phyloP scores from a whole-genome alignment of 2,329 filamentous ascomycete genomes.

The Pseudogymnoascus sp. region DNA sequence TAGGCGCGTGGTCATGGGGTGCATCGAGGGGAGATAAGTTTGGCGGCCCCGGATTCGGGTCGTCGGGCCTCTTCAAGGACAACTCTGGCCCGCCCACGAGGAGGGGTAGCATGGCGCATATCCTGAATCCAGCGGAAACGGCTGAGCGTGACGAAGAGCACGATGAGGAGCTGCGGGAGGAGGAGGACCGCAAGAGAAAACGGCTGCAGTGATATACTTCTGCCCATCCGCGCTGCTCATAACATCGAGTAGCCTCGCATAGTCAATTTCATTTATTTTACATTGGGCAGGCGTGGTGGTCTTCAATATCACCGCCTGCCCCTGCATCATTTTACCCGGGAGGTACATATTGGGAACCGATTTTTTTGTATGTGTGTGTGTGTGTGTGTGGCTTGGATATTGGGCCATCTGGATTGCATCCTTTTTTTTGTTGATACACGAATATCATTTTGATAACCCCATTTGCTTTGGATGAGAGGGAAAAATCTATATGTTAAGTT shows the following conservation, averaged over 20 bases:
- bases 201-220: slow-evolving; percentile 37
- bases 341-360: not conserved
- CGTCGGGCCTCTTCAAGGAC: slow-evolving; percentile 21
- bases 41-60: slow-evolving; percentile 26
- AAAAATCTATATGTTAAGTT: not conserved
- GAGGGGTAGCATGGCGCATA: slow-evolving; percentile 63
- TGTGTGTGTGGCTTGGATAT: not conserved
- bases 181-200: slow-evolving; percentile 56
- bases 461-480: not conserved
- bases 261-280: not conserved
- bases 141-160: slow-evolving; percentile 57
- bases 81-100: slow-evolving; percentile 53
- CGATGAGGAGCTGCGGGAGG: slow-evolving; percentile 51
- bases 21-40: slow-evolving; percentile 17
- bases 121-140: slow-evolving; percentile 61
- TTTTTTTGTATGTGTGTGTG: not conserved
- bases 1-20: slow-evolving; percentile 28
- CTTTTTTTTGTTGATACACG: not conserved
- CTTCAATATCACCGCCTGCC: not conserved
- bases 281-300: not conserved
- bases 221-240: not conserved
- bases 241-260: not conserved
- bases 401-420: not conserved
- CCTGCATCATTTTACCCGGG: not conserved
- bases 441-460: slow-evolving; percentile 3